Evolutionary conservation across 108 stramenopile species (phyloP).

Genomic region (Seminavis robusta): DNA sequence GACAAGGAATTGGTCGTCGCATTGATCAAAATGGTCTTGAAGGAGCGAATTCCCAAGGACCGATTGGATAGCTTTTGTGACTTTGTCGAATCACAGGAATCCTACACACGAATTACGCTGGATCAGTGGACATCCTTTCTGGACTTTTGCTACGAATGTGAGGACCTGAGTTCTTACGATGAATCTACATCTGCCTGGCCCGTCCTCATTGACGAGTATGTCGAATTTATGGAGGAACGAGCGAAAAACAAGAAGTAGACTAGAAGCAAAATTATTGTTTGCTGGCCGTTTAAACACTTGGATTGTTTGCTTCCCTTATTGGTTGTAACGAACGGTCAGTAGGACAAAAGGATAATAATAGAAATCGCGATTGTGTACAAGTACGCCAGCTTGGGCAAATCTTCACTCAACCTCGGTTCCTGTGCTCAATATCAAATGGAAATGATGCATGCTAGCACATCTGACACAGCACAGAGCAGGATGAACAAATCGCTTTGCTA

Average conservation of each 20-base stretch:
- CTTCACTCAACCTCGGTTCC: no score
- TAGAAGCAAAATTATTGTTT: no score
- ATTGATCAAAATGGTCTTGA: slow-evolving; percentile 66
- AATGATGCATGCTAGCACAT: no score
- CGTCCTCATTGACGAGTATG: slow-evolving; percentile 77
- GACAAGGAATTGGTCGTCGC: slow-evolving; percentile 87
- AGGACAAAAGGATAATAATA: no score
- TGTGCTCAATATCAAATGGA: no score
- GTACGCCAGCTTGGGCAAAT: no score
- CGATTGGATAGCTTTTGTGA: slow-evolving; percentile 73
- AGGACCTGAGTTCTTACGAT: slow-evolving; percentile 70
- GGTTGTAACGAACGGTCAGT: no score
- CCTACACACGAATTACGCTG: slow-evolving; percentile 71
- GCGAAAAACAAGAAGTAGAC: slow-evolving; percentile 35
- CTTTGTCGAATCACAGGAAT: slow-evolving; percentile 35
- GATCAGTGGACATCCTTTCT: slow-evolving; percentile 89
- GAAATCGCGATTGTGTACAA: no score
- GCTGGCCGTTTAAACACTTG: no score
- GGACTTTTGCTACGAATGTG: slow-evolving; percentile 78
- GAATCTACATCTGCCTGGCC: slow-evolving; percentile 76
- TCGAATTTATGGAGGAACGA: slow-evolving; percentile 69
- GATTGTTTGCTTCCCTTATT: no score
- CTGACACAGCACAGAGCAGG: no score
- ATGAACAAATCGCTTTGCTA: no score
- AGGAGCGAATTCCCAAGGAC: slow-evolving; percentile 28